These are phyloP conservation scores for Mycosphaerelloides madeirae DNA, from an alignment of 2,329 filamentous ascomycete genomes.

Conservation along the genomic window DNA sequence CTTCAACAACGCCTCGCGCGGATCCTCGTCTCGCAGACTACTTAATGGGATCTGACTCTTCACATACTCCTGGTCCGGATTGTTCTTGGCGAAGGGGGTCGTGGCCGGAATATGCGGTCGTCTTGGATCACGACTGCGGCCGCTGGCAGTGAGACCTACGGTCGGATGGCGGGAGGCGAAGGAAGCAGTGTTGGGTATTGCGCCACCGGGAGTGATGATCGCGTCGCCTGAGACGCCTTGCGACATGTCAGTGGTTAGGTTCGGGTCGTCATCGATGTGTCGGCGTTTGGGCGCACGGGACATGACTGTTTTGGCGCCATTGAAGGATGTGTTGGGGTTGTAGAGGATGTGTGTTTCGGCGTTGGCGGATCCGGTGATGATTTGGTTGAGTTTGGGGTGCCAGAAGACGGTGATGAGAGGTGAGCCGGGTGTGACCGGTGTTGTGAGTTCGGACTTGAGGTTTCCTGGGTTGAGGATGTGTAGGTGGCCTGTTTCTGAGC, in stretches of 20 bases:
- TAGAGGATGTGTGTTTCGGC: constrained; percentile 86
- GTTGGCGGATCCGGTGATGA: constrained; percentile 88
- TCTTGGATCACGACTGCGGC: constrained; percentile 71
- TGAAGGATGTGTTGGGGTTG: constrained; percentile 74
- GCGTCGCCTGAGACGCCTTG: constrained; percentile 78
- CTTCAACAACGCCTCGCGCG: constrained; percentile 85
- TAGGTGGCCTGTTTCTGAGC: constrained; percentile 77
- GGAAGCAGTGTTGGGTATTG: constrained; percentile 38
- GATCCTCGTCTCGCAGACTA: constrained; percentile 93
- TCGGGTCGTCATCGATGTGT: constrained; percentile 89
- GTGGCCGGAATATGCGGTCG: constrained; percentile 77
- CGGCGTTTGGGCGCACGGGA: constrained; percentile 89
- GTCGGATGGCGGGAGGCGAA: constrained; percentile 61
- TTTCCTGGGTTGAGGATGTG: constrained; percentile 94
- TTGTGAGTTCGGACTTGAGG: constrained; percentile 75
- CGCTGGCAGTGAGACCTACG: constrained; percentile 71
- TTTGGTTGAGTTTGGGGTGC: constrained; percentile 95
- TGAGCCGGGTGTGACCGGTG: constrained; percentile 79
- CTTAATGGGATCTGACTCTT: constrained; percentile 83
- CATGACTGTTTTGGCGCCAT: constrained; percentile 84
- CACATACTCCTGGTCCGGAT: constrained; percentile 86
- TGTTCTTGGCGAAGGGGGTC: constrained; percentile 85
- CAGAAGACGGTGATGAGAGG: constrained; percentile 81
- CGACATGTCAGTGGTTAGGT: constrained; percentile 76
- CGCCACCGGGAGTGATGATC: constrained; percentile 56